Conservation (phyloP, 352 stramenopile genomes). For the Pythium dissimile region DNA sequence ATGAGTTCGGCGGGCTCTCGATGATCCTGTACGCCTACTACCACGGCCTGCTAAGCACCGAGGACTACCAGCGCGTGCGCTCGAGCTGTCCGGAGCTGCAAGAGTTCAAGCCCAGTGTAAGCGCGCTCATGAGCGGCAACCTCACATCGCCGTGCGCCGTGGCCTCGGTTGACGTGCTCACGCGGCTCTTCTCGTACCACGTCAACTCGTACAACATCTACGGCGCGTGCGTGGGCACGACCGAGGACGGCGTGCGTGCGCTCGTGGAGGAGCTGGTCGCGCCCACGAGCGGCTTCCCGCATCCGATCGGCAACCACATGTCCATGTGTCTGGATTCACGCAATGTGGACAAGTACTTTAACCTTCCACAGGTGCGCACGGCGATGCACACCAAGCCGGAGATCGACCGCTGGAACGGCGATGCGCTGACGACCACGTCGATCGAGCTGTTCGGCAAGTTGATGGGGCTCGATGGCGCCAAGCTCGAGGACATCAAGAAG, state of each 20-base stretch:
- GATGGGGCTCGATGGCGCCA: constrained; percentile 30
- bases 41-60: constrained; percentile 70
- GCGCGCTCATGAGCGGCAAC: constrained; percentile 10
- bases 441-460: constrained; percentile 32
- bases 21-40: constrained; percentile 76
- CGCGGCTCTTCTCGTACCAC: constrained; percentile 34
- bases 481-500: constrained; percentile 28
- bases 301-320: constrained; percentile 71
- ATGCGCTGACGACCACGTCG: constrained; percentile 43
- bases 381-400: constrained; percentile 70
- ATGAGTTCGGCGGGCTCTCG: constrained; percentile 57
- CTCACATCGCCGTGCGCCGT: constrained; percentile 25
- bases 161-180: constrained; percentile 26
- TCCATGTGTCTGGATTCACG: constrained; percentile 64
- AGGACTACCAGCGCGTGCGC: constrained; percentile 56
- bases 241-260: constrained; percentile 40
- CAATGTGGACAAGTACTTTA: constrained; percentile 70
- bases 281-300: constrained; percentile 31
- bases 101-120: constrained; percentile 41
- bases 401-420: constrained; percentile 38
- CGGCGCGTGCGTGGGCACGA: constrained; percentile 39
- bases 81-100: constrained; percentile 38
- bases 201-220: constrained; percentile 79
- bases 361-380: constrained; percentile 53
- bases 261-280: constrained; percentile 46